phyloP scores from a whole-genome alignment of 2,329 filamentous ascomycete genomes.

The Colletotrichum karsti region DNA sequence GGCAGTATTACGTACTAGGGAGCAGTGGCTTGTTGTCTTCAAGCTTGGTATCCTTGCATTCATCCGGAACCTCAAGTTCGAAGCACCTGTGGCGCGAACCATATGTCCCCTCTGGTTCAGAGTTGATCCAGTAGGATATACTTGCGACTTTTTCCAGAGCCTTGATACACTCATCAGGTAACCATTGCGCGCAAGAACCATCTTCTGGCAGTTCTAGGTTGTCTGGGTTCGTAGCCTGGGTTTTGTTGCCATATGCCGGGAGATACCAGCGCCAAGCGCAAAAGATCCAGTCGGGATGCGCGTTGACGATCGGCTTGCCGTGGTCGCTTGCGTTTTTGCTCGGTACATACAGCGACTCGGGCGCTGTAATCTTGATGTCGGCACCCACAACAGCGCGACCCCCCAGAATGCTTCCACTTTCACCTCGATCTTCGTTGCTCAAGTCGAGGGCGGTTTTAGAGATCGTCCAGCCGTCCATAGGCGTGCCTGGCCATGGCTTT shows the following conservation, averaged over 20 bases:
- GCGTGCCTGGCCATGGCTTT: background rate
- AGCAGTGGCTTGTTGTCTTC: background rate
- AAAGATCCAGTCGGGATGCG: background rate
- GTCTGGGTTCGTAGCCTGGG: background rate
- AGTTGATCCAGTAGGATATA: background rate
- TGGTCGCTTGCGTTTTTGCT: background rate
- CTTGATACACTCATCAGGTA: background rate
- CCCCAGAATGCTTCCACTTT: background rate
- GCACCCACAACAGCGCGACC: background rate
- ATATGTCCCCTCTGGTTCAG: background rate
- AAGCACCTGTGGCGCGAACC: background rate
- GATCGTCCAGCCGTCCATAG: background rate
- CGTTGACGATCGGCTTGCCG: background rate
- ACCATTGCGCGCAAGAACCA: background rate
- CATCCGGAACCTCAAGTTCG: background rate
- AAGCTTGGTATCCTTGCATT: background rate
- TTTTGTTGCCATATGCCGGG: background rate
- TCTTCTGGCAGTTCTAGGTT: background rate
- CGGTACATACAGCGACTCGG: background rate
- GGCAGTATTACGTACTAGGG: background rate
- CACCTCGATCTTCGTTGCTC: background rate
- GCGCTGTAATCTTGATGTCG: background rate
- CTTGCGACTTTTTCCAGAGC: background rate
- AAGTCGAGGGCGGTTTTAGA: background rate
- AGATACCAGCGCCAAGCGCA: slow-evolving; percentile 4